These are phyloP conservation scores for Fusarium musae DNA, from an alignment of 2,329 filamentous ascomycete genomes.

Conservation along the genomic window DNA sequence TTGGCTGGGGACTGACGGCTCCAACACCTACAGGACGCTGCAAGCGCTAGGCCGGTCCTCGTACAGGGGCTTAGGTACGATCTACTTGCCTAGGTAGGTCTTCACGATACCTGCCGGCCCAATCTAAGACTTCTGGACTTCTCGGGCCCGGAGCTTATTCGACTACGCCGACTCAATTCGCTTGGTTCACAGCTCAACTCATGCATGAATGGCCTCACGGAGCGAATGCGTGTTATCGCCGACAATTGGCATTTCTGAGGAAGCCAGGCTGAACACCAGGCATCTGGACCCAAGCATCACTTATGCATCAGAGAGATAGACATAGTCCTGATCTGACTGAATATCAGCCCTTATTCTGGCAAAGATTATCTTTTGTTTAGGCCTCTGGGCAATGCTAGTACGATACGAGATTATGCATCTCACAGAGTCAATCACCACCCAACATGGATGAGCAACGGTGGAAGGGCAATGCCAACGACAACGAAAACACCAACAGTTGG, in stretches of 20 bases:
- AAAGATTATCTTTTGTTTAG: constrained; percentile 8
- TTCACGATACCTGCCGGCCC: constrained; percentile 5
- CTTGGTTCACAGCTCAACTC: background rate
- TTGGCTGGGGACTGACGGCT: constrained; percentile 22
- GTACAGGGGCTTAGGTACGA: constrained; percentile 4
- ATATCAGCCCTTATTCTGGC: background rate
- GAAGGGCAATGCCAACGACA: constrained; percentile 25
- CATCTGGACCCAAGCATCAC: background rate
- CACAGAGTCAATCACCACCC: constrained; percentile 7
- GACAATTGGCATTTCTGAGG: background rate
- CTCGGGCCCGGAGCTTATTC: constrained; percentile 27
- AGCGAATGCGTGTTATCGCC: background rate
- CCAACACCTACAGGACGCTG: constrained; percentile 39
- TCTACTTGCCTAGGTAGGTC: background rate
- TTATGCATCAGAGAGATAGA: background rate
- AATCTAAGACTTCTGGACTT: constrained; percentile 15
- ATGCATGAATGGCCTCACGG: constrained; percentile 9
- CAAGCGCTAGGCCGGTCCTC: constrained; percentile 24
- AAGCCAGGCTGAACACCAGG: background rate
- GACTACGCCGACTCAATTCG: constrained; percentile 17
- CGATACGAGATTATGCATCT: constrained; percentile 10
- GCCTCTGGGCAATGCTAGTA: background rate
- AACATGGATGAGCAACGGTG: constrained; percentile 17
- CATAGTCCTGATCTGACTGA: background rate
- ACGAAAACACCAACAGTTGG: constrained; percentile 24